phyloP scores from a whole-genome alignment of 345 rosid species.

The Linum lewisii region DNA sequence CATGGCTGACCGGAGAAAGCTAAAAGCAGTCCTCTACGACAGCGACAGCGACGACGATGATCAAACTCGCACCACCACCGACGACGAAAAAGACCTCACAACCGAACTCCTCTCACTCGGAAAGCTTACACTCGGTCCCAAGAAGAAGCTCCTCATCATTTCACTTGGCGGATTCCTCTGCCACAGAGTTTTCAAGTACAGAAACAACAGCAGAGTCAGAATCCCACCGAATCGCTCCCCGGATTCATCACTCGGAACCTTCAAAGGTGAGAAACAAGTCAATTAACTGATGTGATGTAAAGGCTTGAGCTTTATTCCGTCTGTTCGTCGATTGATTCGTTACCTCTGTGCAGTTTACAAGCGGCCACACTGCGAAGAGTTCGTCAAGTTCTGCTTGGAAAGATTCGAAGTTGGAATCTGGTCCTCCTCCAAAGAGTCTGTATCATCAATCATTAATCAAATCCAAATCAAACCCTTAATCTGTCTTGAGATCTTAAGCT shows the following conservation, averaged over 20 bases:
- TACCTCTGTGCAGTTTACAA: conserved; percentile 26
- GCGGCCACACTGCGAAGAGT: conserved; percentile 34
- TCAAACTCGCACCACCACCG: too few species aligned
- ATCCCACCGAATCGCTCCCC: conserved; percentile 10
- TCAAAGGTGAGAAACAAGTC: conserved; percentile 11
- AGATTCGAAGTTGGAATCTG: conserved; percentile 42
- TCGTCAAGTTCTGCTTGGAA: conserved; percentile 35
- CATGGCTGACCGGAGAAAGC: not conserved
- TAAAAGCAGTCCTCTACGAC: not conserved
- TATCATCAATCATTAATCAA: conserved; percentile 19
- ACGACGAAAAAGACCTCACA: not conserved
- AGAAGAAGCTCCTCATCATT: conserved; percentile 29
- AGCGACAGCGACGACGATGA: not conserved
- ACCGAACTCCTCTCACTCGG: not conserved
- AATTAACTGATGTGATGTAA: not conserved
- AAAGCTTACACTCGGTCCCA: conserved; percentile 8
- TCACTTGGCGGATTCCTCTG: conserved; percentile 27
- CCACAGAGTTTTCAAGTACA: conserved; percentile 14
- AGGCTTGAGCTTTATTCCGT: not conserved
- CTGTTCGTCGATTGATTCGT: not conserved
- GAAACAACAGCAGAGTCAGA: not conserved
- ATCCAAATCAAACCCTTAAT: not conserved
- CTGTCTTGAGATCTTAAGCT: not conserved
- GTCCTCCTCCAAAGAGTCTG: conserved; percentile 19
- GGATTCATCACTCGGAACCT: conserved; percentile 24